Evolutionary conservation across 176 grass and related monocot species (phyloP).

Genomic region (Chrysopogon serrulatus): DNA sequence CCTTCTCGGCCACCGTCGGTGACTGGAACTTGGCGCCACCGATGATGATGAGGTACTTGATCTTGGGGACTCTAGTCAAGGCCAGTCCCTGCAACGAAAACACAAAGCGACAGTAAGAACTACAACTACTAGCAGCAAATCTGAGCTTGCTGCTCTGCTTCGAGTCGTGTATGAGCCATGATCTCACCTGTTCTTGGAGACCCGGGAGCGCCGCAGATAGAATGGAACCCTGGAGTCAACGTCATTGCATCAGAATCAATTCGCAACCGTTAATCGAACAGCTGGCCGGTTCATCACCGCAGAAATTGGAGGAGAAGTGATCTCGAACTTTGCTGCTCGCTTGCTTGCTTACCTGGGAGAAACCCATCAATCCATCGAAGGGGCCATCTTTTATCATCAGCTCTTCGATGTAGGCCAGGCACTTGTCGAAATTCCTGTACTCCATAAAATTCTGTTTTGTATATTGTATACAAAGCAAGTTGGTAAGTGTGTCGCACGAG

Average conservation of each 20-base stretch:
- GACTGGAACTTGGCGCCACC: conserved; percentile 63
- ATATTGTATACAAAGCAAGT: neutral
- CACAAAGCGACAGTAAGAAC: neutral
- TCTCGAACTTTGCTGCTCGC: neutral
- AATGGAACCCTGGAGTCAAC: conserved; percentile 57
- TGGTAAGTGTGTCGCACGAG: neutral
- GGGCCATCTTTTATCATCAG: conserved; percentile 76
- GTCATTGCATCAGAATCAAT: neutral
- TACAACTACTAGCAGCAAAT: neutral
- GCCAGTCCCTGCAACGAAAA: conserved; percentile 54
- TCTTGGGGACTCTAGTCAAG: conserved; percentile 70
- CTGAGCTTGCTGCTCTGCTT: neutral
- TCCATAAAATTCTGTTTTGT: conserved; percentile 45
- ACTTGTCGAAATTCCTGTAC: conserved; percentile 79
- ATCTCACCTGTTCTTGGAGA: conserved; percentile 61
- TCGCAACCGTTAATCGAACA: neutral
- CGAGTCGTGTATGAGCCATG: neutral
- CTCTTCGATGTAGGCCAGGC: conserved; percentile 79
- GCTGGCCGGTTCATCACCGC: neutral
- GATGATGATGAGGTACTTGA: conserved; percentile 77
- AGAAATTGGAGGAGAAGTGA: neutral
- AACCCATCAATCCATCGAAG: conserved; percentile 90
- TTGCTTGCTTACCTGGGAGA: conserved; percentile 16
- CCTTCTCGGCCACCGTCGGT: conserved; percentile 42
- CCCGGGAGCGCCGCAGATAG: conserved; percentile 61